Base-by-base conservation (phyloP, 305 asterid genomes). In the Fraxinus xanthoxyloides region DNA sequence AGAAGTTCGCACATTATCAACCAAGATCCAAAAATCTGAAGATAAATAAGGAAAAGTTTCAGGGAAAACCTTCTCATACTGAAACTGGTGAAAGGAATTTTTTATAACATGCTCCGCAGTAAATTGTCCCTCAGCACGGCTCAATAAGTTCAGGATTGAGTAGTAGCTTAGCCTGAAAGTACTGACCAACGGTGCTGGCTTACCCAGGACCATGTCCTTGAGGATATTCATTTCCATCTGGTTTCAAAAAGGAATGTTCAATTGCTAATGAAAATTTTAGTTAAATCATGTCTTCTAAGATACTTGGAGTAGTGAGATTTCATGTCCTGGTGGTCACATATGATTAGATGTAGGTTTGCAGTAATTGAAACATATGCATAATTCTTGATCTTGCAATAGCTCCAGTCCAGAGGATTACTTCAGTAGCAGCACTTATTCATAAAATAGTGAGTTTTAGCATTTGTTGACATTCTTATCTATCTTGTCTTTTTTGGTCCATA, bases 151-250 rank as follows among this genome's bases (percentile, higher is more conserved):
- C 86, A 96, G 81, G 86, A 96, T 93, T 28, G 99, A 87, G 88
- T 94, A 96, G 92, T 96, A 96, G 90, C 99, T 96, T 79, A 96
- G 87, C 91, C 98, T 90, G 90, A 96, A 96, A 10, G 99, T 96
- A 87, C 99, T 96, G 91, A 96, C 92, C 85, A 96, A 82, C 61
- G 98, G 99, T 43, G 99, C 99, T 7, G 99, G 99, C 84, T 86
- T 93, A 17, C 99, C 99, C 90, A 96, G 86, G 78, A 96, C 93
- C 98, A 96, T 96, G 89, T 96, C 98, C 92, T 92, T 90, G 24
- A 96, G 94, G 87, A 90, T 87, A 89, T 89, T 84, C 99, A 96
- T 96, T 90, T 96, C 99, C 99, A 96, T 94, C 98, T 95, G 88
- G 83, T 72, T 48, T 81, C 59, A 74, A 77, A 79, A 76, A 65